Evolutionary conservation across 139 green algal genomes (phyloP).

Genomic region (Coccomyxa sp.): DNA sequence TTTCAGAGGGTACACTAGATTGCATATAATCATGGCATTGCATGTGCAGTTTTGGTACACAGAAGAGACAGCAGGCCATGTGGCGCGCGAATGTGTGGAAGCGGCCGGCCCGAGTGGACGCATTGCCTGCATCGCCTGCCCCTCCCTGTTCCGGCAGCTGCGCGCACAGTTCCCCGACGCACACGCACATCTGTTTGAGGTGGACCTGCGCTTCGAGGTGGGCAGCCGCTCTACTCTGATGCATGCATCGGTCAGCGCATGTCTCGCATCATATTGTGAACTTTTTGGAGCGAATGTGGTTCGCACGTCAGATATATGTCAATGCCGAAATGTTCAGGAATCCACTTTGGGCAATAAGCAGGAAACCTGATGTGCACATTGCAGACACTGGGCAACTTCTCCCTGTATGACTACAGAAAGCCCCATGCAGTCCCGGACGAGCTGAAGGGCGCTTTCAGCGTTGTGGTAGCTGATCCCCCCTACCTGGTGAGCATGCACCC

Average conservation of each 20-base stretch:
- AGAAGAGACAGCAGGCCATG: slow-evolving; percentile 18
- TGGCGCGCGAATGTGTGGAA: slow-evolving; percentile 27
- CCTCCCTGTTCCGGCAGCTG: slow-evolving; percentile 33
- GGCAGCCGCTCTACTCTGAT: neutral
- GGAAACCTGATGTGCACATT: neutral
- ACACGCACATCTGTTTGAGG: slow-evolving; percentile 39
- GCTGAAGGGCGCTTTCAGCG: slow-evolving; percentile 25
- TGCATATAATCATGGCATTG: too few species aligned
- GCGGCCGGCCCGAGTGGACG: slow-evolving; percentile 2
- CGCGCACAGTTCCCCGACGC: neutral
- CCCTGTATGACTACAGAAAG: slow-evolving; percentile 47
- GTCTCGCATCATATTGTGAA: too few species aligned
- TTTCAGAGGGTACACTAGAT: too few species aligned
- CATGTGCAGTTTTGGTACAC: slow-evolving; percentile 53
- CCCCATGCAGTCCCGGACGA: slow-evolving; percentile 21
- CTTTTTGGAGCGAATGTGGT: too few species aligned
- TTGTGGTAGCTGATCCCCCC: slow-evolving; percentile 47
- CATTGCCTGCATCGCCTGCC: slow-evolving; percentile 42
- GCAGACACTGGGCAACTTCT: slow-evolving; percentile 26
- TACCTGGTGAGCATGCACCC: slow-evolving; percentile 32
- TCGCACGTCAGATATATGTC: neutral
- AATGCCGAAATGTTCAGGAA: neutral
- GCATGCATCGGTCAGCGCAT: neutral
- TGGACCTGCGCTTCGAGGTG: slow-evolving; percentile 41
- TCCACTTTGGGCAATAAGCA: neutral